These are phyloP conservation scores for Vigna angularis DNA, from an alignment of 306 rosid species.

Conservation along the genomic window DNA sequence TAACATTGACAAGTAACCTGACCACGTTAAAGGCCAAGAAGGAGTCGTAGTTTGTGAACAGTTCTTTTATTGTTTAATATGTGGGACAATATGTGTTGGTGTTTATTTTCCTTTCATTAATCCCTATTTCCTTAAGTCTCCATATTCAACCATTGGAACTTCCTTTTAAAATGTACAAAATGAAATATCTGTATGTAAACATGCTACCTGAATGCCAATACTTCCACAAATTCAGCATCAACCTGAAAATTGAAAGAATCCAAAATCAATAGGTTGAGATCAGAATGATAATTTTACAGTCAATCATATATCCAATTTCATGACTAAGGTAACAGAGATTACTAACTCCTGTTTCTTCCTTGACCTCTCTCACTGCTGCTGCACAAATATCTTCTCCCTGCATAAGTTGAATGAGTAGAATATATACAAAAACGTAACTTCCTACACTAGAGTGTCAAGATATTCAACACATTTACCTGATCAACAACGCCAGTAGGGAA, in stretches of 20 bases:
- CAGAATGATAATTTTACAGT: slow-evolving; percentile 1
- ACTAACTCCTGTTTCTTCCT: slow-evolving; percentile 95
- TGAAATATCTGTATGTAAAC: slow-evolving; percentile 31
- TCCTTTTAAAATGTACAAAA: not conserved
- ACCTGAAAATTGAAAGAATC: slow-evolving; percentile 65
- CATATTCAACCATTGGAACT: slow-evolving; percentile 12
- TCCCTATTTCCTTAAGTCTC: slow-evolving; percentile 14
- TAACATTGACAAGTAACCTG: slow-evolving; percentile 8
- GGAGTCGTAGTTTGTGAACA: not conserved
- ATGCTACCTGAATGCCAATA: slow-evolving; percentile 79
- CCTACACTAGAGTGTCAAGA: slow-evolving; percentile 18
- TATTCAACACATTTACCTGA: slow-evolving; percentile 55
- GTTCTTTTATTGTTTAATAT: not conserved
- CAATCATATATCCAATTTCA: slow-evolving; percentile 20
- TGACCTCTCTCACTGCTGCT: slow-evolving; percentile 87
- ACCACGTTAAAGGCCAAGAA: not conserved
- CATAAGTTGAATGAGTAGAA: slow-evolving; percentile 38
- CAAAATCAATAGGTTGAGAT: slow-evolving; percentile 31
- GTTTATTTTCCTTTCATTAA: not conserved
- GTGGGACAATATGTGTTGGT: slow-evolving; percentile 1
- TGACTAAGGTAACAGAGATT: slow-evolving; percentile 9
- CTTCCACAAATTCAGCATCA: slow-evolving; percentile 80
- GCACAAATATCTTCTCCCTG: slow-evolving; percentile 88
- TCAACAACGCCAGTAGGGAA: slow-evolving; percentile 88
- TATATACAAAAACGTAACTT: slow-evolving; percentile 23